Evolutionary conservation across 257 asterid species (phyloP).

Genomic region (Linderniella brevidens): DNA sequence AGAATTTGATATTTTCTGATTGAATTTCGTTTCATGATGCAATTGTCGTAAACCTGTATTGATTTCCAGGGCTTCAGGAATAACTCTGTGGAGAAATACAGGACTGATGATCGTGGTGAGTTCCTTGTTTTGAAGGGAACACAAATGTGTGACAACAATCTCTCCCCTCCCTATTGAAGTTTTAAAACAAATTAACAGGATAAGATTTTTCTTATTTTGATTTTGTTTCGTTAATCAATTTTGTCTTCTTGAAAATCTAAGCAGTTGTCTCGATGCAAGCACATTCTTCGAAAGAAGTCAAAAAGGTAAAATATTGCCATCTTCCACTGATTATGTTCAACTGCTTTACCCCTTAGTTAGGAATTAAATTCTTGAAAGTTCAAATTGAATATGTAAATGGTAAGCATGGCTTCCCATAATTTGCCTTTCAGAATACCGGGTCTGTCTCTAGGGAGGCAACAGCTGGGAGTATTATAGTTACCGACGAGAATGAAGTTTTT

Average conservation of each 20-base stretch:
- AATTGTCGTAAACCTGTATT: constrained; percentile 11
- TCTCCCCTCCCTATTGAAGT: constrained; percentile 1
- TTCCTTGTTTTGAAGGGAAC: constrained; percentile 1
- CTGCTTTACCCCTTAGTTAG: constrained; percentile 8
- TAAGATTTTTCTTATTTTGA: background rate
- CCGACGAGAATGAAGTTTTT: constrained; percentile 39
- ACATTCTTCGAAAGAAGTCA: constrained; percentile 23
- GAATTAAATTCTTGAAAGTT: background rate
- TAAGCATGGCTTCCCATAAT: constrained; percentile 2
- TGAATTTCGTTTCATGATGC: too few species aligned
- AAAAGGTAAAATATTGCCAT: constrained; percentile 11
- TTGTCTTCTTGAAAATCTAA: constrained; percentile 9
- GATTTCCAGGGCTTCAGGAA: constrained; percentile 39
- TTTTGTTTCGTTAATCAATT: constrained; percentile 9
- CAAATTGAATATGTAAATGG: too few species aligned
- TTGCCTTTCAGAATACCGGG: constrained; percentile 26
- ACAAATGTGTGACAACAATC: background rate
- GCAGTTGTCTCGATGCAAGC: constrained; percentile 33
- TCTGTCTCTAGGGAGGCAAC: constrained; percentile 14
- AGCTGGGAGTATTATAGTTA: constrained; percentile 16
- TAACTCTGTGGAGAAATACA: constrained; percentile 22
- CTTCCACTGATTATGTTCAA: constrained; percentile 1
- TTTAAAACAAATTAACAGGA: background rate
- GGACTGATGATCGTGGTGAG: constrained; percentile 44
- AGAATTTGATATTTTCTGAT: too few species aligned